A percentile compares a stretch with the other conserved stretches of the same genome.
These are phyloP conservation scores for Metschnikowia gruessii DNA, from an alignment of 805 yeast genomes.

Conservation along the genomic window DNA sequence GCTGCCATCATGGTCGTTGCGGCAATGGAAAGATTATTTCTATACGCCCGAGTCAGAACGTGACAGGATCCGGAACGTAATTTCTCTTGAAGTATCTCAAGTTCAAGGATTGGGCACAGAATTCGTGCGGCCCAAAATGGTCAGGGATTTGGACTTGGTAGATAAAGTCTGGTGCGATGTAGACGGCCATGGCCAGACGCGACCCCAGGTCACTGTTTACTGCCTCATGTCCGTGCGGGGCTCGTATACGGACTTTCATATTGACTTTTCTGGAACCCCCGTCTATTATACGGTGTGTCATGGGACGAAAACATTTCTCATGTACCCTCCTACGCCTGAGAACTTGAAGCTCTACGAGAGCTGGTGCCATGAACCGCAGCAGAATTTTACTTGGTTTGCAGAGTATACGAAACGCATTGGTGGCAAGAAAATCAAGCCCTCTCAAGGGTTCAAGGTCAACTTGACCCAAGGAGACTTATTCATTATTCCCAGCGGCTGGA, in stretches of 20 bases:
- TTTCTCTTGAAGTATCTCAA: constrained; percentile 73
- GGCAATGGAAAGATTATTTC: constrained; percentile 74
- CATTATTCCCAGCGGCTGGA: constrained; percentile 90
- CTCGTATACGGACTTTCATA: constrained; percentile 85
- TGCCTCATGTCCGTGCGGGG: constrained; percentile 81
- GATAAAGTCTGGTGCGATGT: constrained; percentile 55
- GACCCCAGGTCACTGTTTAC: constrained; percentile 70
- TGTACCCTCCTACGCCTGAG: constrained; percentile 70
- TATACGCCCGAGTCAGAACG: constrained; percentile 41
- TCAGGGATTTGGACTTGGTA: constrained; percentile 64
- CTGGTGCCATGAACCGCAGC: constrained; percentile 72
- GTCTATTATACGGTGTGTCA: constrained; percentile 79
- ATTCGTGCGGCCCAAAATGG: constrained; percentile 65
- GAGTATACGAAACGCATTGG: constrained; percentile 38
- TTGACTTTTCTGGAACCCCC: constrained; percentile 90
- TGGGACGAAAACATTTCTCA: constrained; percentile 73
- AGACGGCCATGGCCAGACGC: constrained; percentile 23
- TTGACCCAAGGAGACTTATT: constrained; percentile 66
- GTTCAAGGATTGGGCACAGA: constrained; percentile 43
- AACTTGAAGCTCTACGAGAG: constrained; percentile 60
- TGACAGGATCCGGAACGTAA: constrained; percentile 73
- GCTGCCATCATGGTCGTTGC: constrained; percentile 63
- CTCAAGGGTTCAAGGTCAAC: constrained; percentile 51
- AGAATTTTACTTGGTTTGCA: constrained; percentile 63
- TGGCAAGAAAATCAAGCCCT: constrained; percentile 30